Evolutionary conservation across 805 yeast species (phyloP), one percentile per base, ranked within the genome.

Genomic region (Candida nemodendra): DNA sequence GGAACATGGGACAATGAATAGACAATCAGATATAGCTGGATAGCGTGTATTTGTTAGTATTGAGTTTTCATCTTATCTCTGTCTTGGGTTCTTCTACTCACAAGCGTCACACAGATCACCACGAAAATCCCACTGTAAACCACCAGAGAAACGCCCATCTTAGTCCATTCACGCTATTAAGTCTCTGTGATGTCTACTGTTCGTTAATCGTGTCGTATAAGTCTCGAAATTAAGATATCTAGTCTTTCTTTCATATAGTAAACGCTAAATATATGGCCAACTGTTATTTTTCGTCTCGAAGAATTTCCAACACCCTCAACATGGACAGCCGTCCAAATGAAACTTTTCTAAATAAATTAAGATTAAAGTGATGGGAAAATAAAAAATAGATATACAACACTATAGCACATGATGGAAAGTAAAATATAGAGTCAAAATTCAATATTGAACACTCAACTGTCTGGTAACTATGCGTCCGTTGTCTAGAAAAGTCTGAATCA

Each of bases 1-100:
- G 93, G 93, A 4, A 57, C 61, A 59, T 84, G 90, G 8, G 89
- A 75, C 21, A 84, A 65, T 14, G 71, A 38, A 39, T 69, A 61
- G 4, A 79, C 59, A 12, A 63, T 46, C 3, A 55, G 44, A 47
- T 78, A 79, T 11, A 71, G 19, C 41, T 61, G 38, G 7, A 39
- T 27, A n/a, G n/a, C n/a, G n/a, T n/a, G n/a, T n/a, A n/a, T n/a
- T n/a, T n/a, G n/a, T n/a, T n/a, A n/a, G n/a, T n/a, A n/a, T n/a
- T n/a, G n/a, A n/a, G n/a, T n/a, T 26, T 12, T 26, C n/a, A 16
- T 26, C 29, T 14, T 8, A 12, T 26, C 14, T 26, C n/a, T 26
- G 29, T 12, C 8, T 7, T 26, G 12, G 29, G n/a, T 5, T 21
- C 24, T 21, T 21, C 24, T 21, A 21, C 24, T 21, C 11, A 21